A percentile compares a stretch with the other conserved stretches of the same genome.
Evolutionary conservation across 345 rosid species (phyloP).

Genomic region (Aurinia saxatilis): DNA sequence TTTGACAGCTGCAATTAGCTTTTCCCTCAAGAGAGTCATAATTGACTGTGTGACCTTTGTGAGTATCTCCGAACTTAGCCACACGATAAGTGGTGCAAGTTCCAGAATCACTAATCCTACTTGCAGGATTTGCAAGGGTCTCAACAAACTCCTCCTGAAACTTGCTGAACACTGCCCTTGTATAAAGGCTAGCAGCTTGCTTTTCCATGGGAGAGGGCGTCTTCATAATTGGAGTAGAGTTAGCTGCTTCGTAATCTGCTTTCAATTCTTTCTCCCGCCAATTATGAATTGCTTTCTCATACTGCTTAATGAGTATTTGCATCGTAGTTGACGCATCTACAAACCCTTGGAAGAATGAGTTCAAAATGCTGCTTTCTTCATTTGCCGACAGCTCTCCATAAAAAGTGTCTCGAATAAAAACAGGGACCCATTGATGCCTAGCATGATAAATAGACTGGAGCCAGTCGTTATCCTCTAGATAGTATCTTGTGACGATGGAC

Average conservation of each 20-base stretch:
- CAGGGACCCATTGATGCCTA: conserved; percentile 75
- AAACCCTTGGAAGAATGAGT: conserved; percentile 51
- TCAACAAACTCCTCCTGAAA: conserved; percentile 80
- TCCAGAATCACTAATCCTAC: conserved; percentile 55
- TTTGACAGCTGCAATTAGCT: conserved; percentile 74
- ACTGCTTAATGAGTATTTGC: conserved; percentile 46
- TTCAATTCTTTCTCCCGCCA: conserved; percentile 73
- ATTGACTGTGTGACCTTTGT: conserved; percentile 48
- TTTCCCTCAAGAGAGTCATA: conserved; percentile 59
- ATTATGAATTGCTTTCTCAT: conserved; percentile 54
- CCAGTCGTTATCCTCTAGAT: conserved; percentile 56
- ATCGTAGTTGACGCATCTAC: conserved; percentile 56
- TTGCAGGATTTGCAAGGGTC: conserved; percentile 61
- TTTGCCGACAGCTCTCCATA: conserved; percentile 46
- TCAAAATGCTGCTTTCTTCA: conserved; percentile 32
- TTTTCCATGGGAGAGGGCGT: conserved; percentile 83
- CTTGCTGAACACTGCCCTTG: conserved; percentile 54
- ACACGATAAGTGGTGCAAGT: conserved; percentile 46
- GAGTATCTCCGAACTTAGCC: conserved; percentile 62
- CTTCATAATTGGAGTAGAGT: conserved; percentile 46
- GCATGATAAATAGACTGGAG: conserved; percentile 51
- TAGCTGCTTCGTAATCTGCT: conserved; percentile 63
- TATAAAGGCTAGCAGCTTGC: conserved; percentile 64
- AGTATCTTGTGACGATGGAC: conserved; percentile 42
- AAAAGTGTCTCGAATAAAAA: conserved; percentile 48